phyloP scores from a whole-genome alignment of 805 yeast species.

The Ogataea paradorogensis region DNA sequence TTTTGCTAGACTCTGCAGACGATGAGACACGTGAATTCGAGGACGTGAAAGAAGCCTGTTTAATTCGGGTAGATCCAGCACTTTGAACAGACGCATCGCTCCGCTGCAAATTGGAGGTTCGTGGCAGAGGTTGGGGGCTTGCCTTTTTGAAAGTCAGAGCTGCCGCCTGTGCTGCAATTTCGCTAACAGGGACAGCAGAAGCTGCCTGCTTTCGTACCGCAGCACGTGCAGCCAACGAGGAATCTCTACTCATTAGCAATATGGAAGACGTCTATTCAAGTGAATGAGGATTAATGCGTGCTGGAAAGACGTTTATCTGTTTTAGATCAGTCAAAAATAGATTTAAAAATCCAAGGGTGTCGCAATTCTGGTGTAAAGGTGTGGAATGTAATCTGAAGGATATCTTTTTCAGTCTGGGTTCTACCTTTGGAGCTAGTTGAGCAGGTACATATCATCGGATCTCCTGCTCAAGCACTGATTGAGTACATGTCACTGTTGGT shows the following conservation, averaged over 20 bases:
- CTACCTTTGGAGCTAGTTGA: no score
- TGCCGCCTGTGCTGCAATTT: conserved; percentile 26
- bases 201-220: conserved; percentile 13
- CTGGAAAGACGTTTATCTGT: neutral
- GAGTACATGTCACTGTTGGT: no score
- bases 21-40: conserved; percentile 6
- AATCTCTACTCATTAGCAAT: conserved; percentile 10
- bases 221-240: conserved; percentile 14
- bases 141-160: conserved; percentile 25
- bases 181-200: conserved; percentile 8
- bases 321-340: neutral
- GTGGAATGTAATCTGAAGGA: neutral
- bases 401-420: no score
- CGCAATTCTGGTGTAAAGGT: neutral
- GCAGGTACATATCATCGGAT: no score
- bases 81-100: conserved; percentile 3
- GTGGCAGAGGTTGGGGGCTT: conserved; percentile 9
- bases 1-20: conserved; percentile 6
- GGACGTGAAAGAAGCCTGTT: conserved; percentile 2
- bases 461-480: no score
- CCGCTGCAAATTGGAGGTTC: neutral
- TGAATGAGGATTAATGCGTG: neutral
- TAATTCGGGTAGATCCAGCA: neutral
- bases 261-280: neutral
- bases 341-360: neutral